These are phyloP conservation scores for Vaccinium macrocarpon DNA, from an alignment of 148 eudicot species.

Conservation along the genomic window DNA sequence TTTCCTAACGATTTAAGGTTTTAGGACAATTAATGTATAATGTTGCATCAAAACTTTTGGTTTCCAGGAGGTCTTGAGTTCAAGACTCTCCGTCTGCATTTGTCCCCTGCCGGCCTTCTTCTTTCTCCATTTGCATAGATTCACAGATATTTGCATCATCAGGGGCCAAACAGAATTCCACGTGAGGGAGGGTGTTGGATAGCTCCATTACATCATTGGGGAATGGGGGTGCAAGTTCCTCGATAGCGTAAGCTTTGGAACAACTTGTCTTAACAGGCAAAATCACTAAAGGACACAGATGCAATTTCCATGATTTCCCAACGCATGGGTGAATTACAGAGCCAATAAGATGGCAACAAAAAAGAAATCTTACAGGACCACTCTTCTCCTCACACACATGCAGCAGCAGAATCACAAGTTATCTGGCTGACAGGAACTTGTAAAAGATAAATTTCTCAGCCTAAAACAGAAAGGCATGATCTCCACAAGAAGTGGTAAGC, in stretches of 20 bases:
- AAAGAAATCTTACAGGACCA: not conserved
- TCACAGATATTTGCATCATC: not conserved
- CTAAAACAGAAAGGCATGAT: not conserved
- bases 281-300: not conserved
- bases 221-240: not conserved
- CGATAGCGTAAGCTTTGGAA: not conserved
- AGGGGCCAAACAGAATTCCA: not conserved
- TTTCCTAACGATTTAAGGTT: not conserved
- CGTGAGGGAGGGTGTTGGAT: not conserved
- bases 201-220: not conserved
- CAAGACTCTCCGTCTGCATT: not conserved
- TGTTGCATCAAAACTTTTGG: not conserved
- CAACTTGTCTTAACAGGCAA: not conserved
- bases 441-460: not conserved
- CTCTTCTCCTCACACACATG: not conserved
- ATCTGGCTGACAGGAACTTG: not conserved
- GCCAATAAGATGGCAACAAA: not conserved
- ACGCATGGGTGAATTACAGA: not conserved
- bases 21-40: not conserved
- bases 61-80: not conserved
- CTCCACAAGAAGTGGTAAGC: no score
- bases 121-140: not conserved
- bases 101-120: not conserved
- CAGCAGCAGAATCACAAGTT: slow-evolving; percentile 4
- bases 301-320: not conserved